These are phyloP conservation scores for Pestalotiopsis sp. DNA, from an alignment of 2,329 filamentous ascomycete genomes.

Conservation along the genomic window DNA sequence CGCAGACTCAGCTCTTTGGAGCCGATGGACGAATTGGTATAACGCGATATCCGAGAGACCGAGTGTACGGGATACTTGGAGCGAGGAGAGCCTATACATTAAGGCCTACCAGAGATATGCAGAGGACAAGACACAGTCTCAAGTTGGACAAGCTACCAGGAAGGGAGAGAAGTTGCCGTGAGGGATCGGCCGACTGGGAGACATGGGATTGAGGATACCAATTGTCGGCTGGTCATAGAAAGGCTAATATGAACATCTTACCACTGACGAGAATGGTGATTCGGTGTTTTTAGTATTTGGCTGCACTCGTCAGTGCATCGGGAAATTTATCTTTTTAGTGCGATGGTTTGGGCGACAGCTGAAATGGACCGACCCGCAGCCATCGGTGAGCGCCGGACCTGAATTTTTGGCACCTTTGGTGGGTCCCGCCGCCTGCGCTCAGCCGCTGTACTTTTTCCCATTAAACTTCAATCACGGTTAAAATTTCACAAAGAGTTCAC, in stretches of 20 bases:
- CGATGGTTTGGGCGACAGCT: neutral
- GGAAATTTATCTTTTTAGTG: too few species aligned
- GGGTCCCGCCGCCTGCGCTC: neutral
- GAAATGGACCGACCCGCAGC: neutral
- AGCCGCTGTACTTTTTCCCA: neutral
- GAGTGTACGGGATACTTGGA: constrained; percentile 70
- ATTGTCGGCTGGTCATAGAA: too few species aligned
- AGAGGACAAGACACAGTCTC: constrained; percentile 64
- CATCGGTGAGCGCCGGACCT: neutral
- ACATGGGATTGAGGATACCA: too few species aligned
- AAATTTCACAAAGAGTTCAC: neutral
- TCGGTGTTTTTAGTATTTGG: too few species aligned
- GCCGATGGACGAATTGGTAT: constrained; percentile 67
- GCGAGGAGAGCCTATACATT: constrained; percentile 68
- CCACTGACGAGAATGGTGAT: too few species aligned
- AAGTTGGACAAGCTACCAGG: constrained; percentile 65
- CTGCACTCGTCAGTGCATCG: too few species aligned
- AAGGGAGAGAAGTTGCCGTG: constrained; percentile 65
- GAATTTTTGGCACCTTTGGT: neutral
- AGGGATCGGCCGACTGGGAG: constrained; percentile 19
- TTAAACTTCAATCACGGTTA: neutral
- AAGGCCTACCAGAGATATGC: constrained; percentile 71
- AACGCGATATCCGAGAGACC: constrained; percentile 59
- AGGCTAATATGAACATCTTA: too few species aligned
- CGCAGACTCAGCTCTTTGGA: constrained; percentile 62